Evolutionary conservation across 257 asterid genomes (phyloP).

Genomic region (Petunia secreta): DNA sequence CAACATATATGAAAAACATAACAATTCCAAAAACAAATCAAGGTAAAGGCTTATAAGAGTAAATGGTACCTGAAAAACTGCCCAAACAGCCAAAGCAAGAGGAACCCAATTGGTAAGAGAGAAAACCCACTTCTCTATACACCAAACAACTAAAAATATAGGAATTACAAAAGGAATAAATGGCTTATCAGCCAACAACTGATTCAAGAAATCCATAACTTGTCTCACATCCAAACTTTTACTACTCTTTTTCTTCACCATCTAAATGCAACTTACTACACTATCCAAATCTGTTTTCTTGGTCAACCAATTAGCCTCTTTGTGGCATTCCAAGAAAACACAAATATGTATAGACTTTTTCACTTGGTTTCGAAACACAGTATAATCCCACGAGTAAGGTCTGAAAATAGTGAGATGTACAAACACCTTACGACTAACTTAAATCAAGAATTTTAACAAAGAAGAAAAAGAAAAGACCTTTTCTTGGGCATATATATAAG

Average conservation of each 20-base stretch:
- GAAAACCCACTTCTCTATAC: conserved; percentile 84
- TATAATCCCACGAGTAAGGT: too few relatives aligned
- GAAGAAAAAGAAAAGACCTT: neutral
- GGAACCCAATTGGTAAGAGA: conserved; percentile 88
- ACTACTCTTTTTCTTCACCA: conserved; percentile 69
- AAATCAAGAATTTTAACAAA: neutral
- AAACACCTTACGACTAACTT: neutral
- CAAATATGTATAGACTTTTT: conserved; percentile 21
- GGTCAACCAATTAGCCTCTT: neutral
- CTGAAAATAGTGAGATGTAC: too few relatives aligned
- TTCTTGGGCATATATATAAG: neutral
- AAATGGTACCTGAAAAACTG: conserved; percentile 76
- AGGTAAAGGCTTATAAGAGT: neutral
- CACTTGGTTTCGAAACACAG: neutral
- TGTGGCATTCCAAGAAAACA: neutral
- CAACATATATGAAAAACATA: neutral
- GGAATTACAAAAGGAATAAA: conserved; percentile 66
- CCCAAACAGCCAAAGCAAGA: conserved; percentile 83
- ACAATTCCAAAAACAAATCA: neutral
- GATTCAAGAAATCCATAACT: conserved; percentile 53
- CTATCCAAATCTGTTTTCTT: conserved; percentile 13
- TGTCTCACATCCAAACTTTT: conserved; percentile 45
- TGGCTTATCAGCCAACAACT: conserved; percentile 70
- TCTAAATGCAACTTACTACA: conserved; percentile 24
- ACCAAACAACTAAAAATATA: conserved; percentile 66